Percentiles rank a stretch among this genome's conserved stretches.
Conservation (phyloP, 208 protist species). For the Jaenimonas drosophilae region DNA sequence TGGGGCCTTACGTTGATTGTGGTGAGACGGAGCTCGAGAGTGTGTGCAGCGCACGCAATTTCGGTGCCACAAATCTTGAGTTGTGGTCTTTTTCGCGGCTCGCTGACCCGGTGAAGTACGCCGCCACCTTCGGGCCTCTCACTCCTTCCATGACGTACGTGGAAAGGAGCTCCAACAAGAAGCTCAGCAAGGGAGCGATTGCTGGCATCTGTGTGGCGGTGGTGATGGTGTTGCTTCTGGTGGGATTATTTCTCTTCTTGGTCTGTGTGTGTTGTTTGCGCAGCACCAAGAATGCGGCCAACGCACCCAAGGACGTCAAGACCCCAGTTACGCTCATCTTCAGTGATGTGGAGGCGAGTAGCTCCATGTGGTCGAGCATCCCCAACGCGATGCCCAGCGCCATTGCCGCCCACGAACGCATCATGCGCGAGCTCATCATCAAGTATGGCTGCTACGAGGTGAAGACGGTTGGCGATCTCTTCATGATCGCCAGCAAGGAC, state of each 20-base stretch:
- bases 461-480: conserved; percentile 78
- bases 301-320: conserved; percentile 21
- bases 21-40: too few relatives aligned
- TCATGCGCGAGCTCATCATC: conserved; percentile 47
- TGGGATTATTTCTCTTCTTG: conserved; percentile 1
- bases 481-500: conserved; percentile 71
- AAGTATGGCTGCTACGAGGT: conserved; percentile 73
- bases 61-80: too few relatives aligned
- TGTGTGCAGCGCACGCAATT: too few relatives aligned
- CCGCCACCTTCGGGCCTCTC: too few relatives aligned
- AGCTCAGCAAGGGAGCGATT: neutral
- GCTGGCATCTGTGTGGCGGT: neutral
- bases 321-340: conserved; percentile 54
- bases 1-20: too few relatives aligned
- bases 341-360: conserved; percentile 73
- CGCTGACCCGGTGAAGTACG: too few relatives aligned
- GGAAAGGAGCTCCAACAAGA: too few relatives aligned
- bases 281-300: conserved; percentile 21
- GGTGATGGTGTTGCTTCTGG: neutral
- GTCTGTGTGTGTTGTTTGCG: too few relatives aligned
- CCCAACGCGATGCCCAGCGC: conserved; percentile 50
- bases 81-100: too few relatives aligned
- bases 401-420: conserved; percentile 47
- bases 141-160: too few relatives aligned
- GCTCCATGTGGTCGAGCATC: conserved; percentile 48